phyloP scores from a whole-genome alignment of 1,284 basidiomycete genomes.

The Pholiota adiposa region DNA sequence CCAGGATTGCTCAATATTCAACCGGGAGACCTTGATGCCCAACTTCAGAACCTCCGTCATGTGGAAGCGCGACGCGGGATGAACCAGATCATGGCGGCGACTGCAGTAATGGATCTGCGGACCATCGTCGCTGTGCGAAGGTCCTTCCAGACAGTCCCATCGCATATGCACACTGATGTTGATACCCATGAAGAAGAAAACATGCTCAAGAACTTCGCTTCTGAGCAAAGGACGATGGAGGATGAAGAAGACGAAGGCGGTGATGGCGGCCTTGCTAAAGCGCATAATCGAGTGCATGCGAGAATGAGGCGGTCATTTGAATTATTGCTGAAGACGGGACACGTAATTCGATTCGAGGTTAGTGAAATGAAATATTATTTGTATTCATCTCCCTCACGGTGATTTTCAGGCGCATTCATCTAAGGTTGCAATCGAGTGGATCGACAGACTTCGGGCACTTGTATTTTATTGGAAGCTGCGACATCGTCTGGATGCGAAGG shows the following conservation, averaged over 20 bases:
- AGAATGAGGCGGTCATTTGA: constrained; percentile 79
- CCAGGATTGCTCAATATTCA: constrained; percentile 50
- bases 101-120: constrained; percentile 71
- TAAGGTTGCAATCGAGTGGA: constrained; percentile 76
- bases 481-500: constrained; percentile 69
- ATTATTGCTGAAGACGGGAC: constrained; percentile 70
- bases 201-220: constrained; percentile 44
- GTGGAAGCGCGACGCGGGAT: constrained; percentile 65
- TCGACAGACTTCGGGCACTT: constrained; percentile 69
- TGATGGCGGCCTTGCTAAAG: constrained; percentile 53
- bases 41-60: constrained; percentile 45
- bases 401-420: constrained; percentile 61
- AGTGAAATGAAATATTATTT: background rate
- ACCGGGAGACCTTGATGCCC: constrained; percentile 30
- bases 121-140: constrained; percentile 67
- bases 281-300: constrained; percentile 49
- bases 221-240: constrained; percentile 41
- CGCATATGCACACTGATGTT: constrained; percentile 39
- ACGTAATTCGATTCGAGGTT: constrained; percentile 78
- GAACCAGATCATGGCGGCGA: constrained; percentile 68
- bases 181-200: constrained; percentile 38
- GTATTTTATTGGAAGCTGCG: constrained; percentile 78
- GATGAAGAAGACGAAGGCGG: constrained; percentile 73
- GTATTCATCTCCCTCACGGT: background rate
- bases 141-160: constrained; percentile 54